Evolutionary conservation across 2,329 filamentous ascomycete species (phyloP), one percentile per base, ranked within the genome.

Genomic region (Phyllachora maydis): DNA sequence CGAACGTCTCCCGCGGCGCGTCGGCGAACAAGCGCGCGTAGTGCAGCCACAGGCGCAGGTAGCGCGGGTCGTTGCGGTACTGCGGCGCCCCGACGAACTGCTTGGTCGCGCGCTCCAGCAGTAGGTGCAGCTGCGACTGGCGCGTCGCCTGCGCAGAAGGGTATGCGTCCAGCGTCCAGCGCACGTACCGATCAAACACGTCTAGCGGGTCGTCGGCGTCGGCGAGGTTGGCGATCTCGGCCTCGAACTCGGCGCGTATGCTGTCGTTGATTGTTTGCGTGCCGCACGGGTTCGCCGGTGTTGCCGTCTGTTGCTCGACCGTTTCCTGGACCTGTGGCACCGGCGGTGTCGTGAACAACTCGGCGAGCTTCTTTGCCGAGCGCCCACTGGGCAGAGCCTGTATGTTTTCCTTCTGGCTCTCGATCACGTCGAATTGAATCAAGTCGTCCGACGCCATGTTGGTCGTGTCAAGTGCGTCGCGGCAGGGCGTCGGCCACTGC

Each of bases 351-450:
- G 82, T 73, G 60, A 81, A 82, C 16, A 81, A 65, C 26, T 82
- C 66, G 15, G 73, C 82, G 24, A 98, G 71, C 25, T 88, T 83
- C 52, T 72, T 78, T 21, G 85, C 88, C 19, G 85, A 95, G 33
- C 88, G 58, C 12, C 64, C 88, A 31, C 79, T 76, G 10, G 85
- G 83, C 8, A 98, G 62, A 12, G 82, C 72, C 48, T 93, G 83
- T 27, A 98, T 93, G 49, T 98, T 98, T 53, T 98, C 88, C 52
- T 98, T 98, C 39, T 93, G 83, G 22, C 66, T 68, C 52, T 98
- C 88, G 50, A 98, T 93, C 32, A 93, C 65, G 38, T 91, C 77
- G 53, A 98, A 95, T 52, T 69, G 54, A 42, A 73, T 66, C 18
- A 67, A 47, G 35, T 72, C 64, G 29, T 50, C 48, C 30, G 51